A percentile compares a stretch with the other conserved stretches of the same genome.
phyloP scores from a whole-genome alignment of 2,329 filamentous ascomycete species.

The Diaporthe helianthi region DNA sequence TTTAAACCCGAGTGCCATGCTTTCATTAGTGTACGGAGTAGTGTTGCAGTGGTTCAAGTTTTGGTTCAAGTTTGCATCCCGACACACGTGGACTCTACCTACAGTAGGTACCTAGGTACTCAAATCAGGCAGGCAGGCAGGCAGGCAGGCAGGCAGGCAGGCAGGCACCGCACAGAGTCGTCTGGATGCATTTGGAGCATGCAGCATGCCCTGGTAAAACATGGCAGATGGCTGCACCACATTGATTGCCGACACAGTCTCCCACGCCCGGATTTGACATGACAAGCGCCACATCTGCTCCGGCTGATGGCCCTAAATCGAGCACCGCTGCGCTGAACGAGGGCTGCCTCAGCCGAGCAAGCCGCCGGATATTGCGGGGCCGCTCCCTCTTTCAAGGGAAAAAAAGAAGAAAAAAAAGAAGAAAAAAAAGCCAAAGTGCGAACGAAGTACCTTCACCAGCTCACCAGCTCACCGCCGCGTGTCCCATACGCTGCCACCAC shows the following conservation, averaged over 20 bases:
- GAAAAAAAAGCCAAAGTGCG: neutral
- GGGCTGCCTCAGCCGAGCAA: slow-evolving; percentile 23
- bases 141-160: too few species aligned
- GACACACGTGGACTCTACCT: slow-evolving; percentile 11
- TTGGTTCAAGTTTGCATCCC: neutral
- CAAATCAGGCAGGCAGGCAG: too few species aligned
- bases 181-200: slow-evolving; percentile 5
- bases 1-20: neutral
- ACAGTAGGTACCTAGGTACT: too few species aligned
- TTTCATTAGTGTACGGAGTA: too few species aligned
- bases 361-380: slow-evolving; percentile 4
- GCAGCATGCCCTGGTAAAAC: neutral
- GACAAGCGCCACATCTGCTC: slow-evolving; percentile 17
- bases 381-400: neutral
- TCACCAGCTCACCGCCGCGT: neutral
- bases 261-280: slow-evolving; percentile 1
- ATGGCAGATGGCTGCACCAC: slow-evolving; percentile 15
- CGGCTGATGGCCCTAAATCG: slow-evolving; percentile 6
- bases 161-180: slow-evolving; percentile 3
- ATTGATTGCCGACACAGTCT: slow-evolving; percentile 23
- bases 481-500: neutral
- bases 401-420: too few species aligned
- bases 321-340: neutral
- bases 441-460: neutral
- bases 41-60: too few species aligned